phyloP scores from a whole-genome alignment of 176 grass and related monocot species.

The Musa schizocarpa region DNA sequence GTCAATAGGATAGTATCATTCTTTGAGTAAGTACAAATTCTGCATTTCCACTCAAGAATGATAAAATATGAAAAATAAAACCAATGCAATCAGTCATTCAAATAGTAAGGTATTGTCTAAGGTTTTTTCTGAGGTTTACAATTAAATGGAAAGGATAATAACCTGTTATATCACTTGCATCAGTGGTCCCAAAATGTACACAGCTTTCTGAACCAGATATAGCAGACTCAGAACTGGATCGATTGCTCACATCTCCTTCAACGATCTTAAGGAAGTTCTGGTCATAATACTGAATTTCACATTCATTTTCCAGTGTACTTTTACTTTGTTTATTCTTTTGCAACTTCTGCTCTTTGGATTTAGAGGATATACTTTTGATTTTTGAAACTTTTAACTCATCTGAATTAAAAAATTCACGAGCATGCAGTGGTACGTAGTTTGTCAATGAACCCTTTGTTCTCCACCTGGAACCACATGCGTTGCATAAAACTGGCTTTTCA shows the following conservation, averaged over 20 bases:
- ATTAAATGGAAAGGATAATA: slow-evolving; percentile 19
- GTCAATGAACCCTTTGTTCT: slow-evolving; percentile 82
- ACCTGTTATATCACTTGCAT: slow-evolving; percentile 36
- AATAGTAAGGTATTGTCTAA: not conserved
- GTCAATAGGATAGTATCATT: too few species aligned
- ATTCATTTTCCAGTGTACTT: not conserved
- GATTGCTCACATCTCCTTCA: slow-evolving; percentile 30
- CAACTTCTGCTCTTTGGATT: slow-evolving; percentile 27
- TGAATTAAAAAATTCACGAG: slow-evolving; percentile 46
- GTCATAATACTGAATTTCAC: slow-evolving; percentile 13
- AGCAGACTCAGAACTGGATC: slow-evolving; percentile 34
- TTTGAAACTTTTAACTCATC: slow-evolving; percentile 56
- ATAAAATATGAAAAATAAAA: not conserved
- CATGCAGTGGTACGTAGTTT: slow-evolving; percentile 87
- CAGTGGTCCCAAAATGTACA: slow-evolving; percentile 16
- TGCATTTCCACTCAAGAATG: not conserved
- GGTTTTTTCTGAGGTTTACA: slow-evolving; percentile 7
- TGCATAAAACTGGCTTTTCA: slow-evolving; percentile 91
- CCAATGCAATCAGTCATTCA: not conserved
- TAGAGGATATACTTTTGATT: slow-evolving; percentile 32
- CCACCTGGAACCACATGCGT: slow-evolving; percentile 93
- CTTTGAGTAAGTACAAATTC: too few species aligned
- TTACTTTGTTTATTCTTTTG: slow-evolving; percentile 19
- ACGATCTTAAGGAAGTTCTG: slow-evolving; percentile 27
- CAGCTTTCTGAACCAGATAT: slow-evolving; percentile 34